Conservation (phyloP, 768 basidiomycete genomes). For the Podaxis sp. region DNA sequence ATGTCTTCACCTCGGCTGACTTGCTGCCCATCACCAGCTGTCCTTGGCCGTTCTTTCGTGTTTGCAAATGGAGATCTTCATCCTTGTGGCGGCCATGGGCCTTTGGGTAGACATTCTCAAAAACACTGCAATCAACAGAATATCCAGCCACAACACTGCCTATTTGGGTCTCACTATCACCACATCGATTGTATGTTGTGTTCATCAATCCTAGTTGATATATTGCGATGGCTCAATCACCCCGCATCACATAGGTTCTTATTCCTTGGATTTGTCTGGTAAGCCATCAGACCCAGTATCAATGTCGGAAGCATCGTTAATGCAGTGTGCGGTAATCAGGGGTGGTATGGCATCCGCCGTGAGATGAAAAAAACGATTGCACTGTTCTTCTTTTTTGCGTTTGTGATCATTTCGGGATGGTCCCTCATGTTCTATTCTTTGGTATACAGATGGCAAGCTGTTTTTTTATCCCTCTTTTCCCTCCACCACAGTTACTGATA, state of each 20-base stretch:
- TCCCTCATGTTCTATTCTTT: slow-evolving; percentile 42
- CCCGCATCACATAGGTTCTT: slow-evolving; percentile 30
- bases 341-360: slow-evolving; percentile 47
- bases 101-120: slow-evolving; percentile 55
- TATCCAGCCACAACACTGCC: slow-evolving; percentile 34
- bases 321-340: slow-evolving; percentile 25
- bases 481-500: slow-evolving; percentile 20
- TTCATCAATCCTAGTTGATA: neutral
- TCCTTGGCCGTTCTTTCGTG: slow-evolving; percentile 51
- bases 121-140: slow-evolving; percentile 37
- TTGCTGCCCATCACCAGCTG: slow-evolving; percentile 28
- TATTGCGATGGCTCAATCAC: neutral
- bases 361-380: slow-evolving; percentile 30
- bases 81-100: slow-evolving; percentile 43
- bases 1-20: neutral
- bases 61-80: slow-evolving; percentile 51
- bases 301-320: neutral
- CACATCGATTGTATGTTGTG: slow-evolving; percentile 36
- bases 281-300: slow-evolving; percentile 1
- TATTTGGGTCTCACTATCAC: slow-evolving; percentile 43
- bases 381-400: slow-evolving; percentile 38
- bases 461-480: neutral
- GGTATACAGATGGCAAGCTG: slow-evolving; percentile 38
- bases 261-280: slow-evolving; percentile 53
- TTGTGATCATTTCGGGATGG: slow-evolving; percentile 34